A percentile compares a stretch with the other conserved stretches of the same genome.
Conservation (phyloP, 768 basidiomycete species). For the Mycena polygramma region DNA sequence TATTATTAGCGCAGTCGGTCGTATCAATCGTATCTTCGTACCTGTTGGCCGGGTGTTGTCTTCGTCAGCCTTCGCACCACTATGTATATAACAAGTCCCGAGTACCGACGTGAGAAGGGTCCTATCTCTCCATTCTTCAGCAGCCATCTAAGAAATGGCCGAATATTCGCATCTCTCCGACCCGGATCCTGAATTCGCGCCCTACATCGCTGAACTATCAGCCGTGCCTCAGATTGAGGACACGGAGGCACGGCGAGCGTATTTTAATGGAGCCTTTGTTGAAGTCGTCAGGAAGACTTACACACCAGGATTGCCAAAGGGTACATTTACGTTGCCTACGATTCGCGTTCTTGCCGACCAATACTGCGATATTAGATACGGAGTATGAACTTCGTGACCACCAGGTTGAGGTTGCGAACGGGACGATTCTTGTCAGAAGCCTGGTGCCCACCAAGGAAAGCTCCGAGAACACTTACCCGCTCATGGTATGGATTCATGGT, state of each 20-base stretch:
- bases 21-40: no score
- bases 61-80: no score
- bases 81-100: no score
- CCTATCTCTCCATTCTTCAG: no score
- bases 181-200: conserved; percentile 34
- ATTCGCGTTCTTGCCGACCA: neutral
- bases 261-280: neutral
- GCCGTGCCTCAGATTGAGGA: conserved; percentile 8
- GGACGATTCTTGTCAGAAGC: conserved; percentile 29
- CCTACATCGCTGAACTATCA: conserved; percentile 6
- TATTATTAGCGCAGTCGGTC: no score
- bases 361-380: conserved; percentile 7
- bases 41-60: no score
- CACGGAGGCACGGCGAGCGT: conserved; percentile 1
- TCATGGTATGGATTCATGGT: conserved; percentile 35
- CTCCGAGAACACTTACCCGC: conserved; percentile 19
- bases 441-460: conserved; percentile 17
- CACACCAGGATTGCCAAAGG: conserved; percentile 12
- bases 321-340: neutral
- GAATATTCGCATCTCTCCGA: conserved; percentile 32
- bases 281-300: conserved; percentile 9
- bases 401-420: conserved; percentile 24
- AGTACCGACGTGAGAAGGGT: no score
- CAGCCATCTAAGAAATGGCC: conserved; percentile 15
- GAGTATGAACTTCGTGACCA: conserved; percentile 27